phyloP scores from a whole-genome alignment of 768 basidiomycete genomes.

The Auriscalpium vulgare region DNA sequence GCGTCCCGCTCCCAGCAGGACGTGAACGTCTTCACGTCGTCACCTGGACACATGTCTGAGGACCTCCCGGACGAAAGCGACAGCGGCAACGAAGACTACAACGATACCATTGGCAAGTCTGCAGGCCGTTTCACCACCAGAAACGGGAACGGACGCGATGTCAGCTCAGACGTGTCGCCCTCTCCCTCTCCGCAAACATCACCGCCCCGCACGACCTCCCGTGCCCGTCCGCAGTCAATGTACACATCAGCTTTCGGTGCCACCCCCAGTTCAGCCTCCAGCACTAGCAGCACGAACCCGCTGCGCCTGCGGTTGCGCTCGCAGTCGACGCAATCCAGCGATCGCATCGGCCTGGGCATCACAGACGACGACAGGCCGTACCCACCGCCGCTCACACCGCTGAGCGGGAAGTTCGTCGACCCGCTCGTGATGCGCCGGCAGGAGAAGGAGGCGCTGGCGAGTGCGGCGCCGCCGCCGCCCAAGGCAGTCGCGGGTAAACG shows the following conservation, averaged over 20 bases:
- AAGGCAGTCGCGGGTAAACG: conserved; percentile 34
- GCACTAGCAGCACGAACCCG: not conserved
- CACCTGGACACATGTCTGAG: conserved; percentile 11
- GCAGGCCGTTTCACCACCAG: conserved; percentile 36
- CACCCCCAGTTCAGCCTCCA: not conserved
- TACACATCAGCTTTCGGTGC: not conserved
- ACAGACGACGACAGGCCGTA: not conserved
- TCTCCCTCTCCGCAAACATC: not conserved
- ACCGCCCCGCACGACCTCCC: conserved; percentile 33
- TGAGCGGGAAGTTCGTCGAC: conserved; percentile 61
- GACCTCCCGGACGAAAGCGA: conserved; percentile 16
- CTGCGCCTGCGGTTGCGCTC: not conserved
- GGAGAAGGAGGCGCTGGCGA: conserved; percentile 35
- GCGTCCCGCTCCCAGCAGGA: conserved; percentile 19
- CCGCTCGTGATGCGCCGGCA: conserved; percentile 66
- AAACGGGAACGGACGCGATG: conserved; percentile 18
- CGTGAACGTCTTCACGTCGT: conserved; percentile 16
- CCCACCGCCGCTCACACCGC: conserved; percentile 18
- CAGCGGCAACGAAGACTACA: conserved; percentile 31
- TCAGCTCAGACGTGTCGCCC: conserved; percentile 22
- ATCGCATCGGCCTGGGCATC: conserved; percentile 19
- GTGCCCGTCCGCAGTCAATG: conserved; percentile 3
- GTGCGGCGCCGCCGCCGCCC: conserved; percentile 35
- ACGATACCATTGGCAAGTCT: conserved; percentile 46
- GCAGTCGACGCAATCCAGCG: not conserved